Evolutionary conservation across 495 filamentous ascomycete species (phyloP), one percentile per base, ranked within the genome.

Genomic region (Aspergillus avenaceus): DNA sequence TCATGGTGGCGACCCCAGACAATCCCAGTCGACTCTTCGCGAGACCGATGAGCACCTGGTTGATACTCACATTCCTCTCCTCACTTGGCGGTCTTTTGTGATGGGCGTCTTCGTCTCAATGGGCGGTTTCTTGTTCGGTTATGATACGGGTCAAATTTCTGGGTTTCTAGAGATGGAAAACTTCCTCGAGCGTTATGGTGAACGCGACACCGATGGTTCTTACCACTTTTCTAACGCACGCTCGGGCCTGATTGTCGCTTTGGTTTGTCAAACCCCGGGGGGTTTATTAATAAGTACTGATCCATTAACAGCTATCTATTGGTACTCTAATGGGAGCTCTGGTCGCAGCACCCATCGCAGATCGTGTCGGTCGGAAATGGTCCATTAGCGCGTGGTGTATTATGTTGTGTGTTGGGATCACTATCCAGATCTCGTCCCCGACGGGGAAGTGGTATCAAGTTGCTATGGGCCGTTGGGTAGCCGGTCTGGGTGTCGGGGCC

Each of bases 271-370:
- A 19, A 13, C 34, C 8, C 31, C n/a, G n/a, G n/a, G n/a, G n/a
- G n/a, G n/a, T n/a, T n/a, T n/a, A n/a, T n/a, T n/a, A n/a, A 4
- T 8, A 21, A 7, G 32, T 46, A 31, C 32, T 41, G 28, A 40
- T 1, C 19, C 5, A 24, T 1, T 38, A 19, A 24, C 45, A 71
- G 58, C 68, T 88, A 16, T 81, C 82, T 0, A 76, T 84, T 31
- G 86, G 86, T 45, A 84, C 83, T 4, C 59, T 90, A 18, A 67
- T 86, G 24, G 86, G 86, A 21, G 81, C 86, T 43, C 64, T 89
- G 21, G 52, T 79, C 14, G 78, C 78, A 16, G 85, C 68, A 3
- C 72, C 74, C 0, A 61, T 80, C 29, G 76, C 79, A 5, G 75
- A 81, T 59, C 67, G 65, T 1, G 53, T 79, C 12, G 79, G 79